These are phyloP conservation scores for Hibiscus syriacus DNA, from an alignment of 345 rosid species.

Conservation along the genomic window DNA sequence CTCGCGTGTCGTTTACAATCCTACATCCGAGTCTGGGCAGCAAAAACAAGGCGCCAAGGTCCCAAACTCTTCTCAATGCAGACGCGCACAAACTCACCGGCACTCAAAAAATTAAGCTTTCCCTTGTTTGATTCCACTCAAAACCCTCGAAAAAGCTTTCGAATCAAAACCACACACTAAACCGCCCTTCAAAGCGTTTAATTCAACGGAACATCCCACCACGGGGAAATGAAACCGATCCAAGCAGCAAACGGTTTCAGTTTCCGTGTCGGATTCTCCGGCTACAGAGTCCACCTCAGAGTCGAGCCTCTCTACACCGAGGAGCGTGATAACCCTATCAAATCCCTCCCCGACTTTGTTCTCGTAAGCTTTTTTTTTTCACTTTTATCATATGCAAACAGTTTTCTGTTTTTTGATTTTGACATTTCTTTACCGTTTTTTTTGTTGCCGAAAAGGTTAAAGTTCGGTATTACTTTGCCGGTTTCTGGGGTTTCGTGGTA, in stretches of 20 bases:
- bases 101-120: neutral
- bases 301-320: constrained; percentile 74
- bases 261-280: constrained; percentile 87
- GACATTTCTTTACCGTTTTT: neutral
- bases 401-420: neutral
- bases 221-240: constrained; percentile 47
- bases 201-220: neutral
- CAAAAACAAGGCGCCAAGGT: neutral
- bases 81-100: neutral
- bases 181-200: neutral
- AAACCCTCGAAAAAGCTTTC: constrained; percentile 24
- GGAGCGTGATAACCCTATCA: constrained; percentile 56
- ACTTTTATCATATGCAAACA: neutral
- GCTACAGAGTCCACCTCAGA: constrained; percentile 84
- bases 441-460: neutral
- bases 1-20: too few relatives aligned
- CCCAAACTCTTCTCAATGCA: neutral
- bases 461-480: neutral
- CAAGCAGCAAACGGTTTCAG: constrained; percentile 60
- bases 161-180: neutral
- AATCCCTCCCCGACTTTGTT: constrained; percentile 72
- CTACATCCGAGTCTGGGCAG: too few relatives aligned
- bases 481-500: constrained; percentile 9
- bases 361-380: constrained; percentile 37
- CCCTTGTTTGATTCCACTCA: neutral